Base-by-base conservation (phyloP, 1,284 basidiomycete genomes). In the Stereum hirsutum region DNA sequence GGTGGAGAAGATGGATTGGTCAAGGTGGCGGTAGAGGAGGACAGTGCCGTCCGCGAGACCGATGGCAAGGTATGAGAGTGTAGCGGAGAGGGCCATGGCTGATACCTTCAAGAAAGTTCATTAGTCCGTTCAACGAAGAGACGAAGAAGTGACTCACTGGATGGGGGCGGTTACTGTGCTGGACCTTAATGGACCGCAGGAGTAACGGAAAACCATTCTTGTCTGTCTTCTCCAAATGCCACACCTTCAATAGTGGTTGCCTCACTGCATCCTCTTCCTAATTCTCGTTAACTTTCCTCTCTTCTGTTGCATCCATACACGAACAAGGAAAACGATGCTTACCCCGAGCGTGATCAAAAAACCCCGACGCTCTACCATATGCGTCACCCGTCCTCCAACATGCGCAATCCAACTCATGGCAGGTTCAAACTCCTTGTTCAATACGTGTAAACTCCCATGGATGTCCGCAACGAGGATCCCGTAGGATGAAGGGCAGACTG, bases 41-140 rank as follows among this genome's bases (percentile, higher is more conserved):
- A 97, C 92, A 0, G 89, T 89, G n/a, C 95, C 95, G 56, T 98
- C 94, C 1, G 84, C 92, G 8, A 98, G 74, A 6, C 92, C 95
- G 32, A 97, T 75, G 4, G 93, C 87, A 15, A 99, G 76, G 60
- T 93, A 88, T 1, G 87, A 80, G 1, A 97, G 71, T n/a, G 75
- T 75, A 5, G 78, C 66, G 0, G 93, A 89, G 21, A 94, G 68
- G 0, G 93, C 86, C 10, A 96, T 66, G 0, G 84, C 78, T 4
- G 89, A 83, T 2, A 95, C 79, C 87, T 91, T 43, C 1, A 32
- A 6, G 50, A 39, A 36, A 8, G 12, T 28, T 15, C 12, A 23
- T 30, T 21, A 26, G 33, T 12, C n/a, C n/a, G 41, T 33, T 41
- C 44, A 48, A 36, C n/a, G 39, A 39, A 32, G 23, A 12, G 20